Base-by-base conservation (phyloP, 352 stramenopile species). In the Halophytophthora polymorphica region DNA sequence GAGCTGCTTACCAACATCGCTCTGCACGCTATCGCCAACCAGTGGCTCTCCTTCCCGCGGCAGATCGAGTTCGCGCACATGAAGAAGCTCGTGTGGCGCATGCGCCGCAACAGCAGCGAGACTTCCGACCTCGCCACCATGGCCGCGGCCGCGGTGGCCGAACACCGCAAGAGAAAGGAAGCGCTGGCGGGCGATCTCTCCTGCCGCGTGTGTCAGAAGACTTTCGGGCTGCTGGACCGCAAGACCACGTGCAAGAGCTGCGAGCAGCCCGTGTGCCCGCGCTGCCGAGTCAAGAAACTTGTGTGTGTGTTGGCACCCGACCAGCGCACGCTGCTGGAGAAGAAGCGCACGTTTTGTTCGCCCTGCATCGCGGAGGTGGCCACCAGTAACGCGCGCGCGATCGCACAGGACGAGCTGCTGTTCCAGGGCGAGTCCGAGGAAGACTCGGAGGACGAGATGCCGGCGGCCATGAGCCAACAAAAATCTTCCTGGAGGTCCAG, bases 301-400 rank as follows among this genome's bases (percentile, higher is more conserved):
- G 56, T 73, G 67, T 66, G 57, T 39, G 69, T 77, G 36, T 50
- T 80, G 46, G 46, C 63, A 18, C 56, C 62, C 3, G 70, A 80
- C 41, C 45, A 53, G 42, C 64, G 53, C 13, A 64, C 64, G 1
- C 43, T 80, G 17, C 37, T 72, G 29, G 54, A 71, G 38, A 64
- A 71, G 42, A 64, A 71, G 23, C 51, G 71, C 54, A 62, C 51
- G 8, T 77, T 80, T 53, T 80, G 67, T 50, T 45, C 47, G 31
- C 17, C 34, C 37, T 77, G 70, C 41, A 44, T 72, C 13, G 57
- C n/a, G 34, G 28, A 71, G 10, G 69, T 71, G 31, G 45, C 35
- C 15, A 19, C 22, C 7, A 28, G 13, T 31, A 51, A 41, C 33
- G 34, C 50, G 19, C 37, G 23, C 4, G 6, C 11, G 31, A 23